phyloP scores from a whole-genome alignment of 805 yeast species.

The Dipodascus albidus region DNA sequence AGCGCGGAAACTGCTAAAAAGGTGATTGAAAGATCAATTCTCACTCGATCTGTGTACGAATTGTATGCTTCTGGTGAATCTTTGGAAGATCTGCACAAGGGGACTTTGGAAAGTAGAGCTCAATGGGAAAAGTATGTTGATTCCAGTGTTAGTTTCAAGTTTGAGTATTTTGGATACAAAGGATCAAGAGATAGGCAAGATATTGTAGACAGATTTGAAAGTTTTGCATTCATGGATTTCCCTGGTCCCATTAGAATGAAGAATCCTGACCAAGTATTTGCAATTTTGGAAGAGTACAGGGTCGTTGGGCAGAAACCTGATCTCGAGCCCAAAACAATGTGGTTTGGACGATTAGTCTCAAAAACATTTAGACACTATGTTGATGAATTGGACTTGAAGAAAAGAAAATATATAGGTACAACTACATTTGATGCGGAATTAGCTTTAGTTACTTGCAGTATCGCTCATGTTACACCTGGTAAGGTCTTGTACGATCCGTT shows the following conservation, averaged over 20 bases:
- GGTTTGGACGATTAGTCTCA: slow-evolving; percentile 70
- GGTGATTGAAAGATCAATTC: slow-evolving; percentile 54
- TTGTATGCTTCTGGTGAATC: slow-evolving; percentile 64
- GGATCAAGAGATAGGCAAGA: slow-evolving; percentile 46
- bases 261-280: slow-evolving; percentile 57
- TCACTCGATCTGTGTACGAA: slow-evolving; percentile 70
- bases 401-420: slow-evolving; percentile 84
- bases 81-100: slow-evolving; percentile 46
- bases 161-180: slow-evolving; percentile 68
- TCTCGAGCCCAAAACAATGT: slow-evolving; percentile 40
- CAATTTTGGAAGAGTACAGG: slow-evolving; percentile 66
- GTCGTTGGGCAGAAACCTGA: slow-evolving; percentile 31
- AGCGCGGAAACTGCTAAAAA: slow-evolving; percentile 56
- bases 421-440: slow-evolving; percentile 95
- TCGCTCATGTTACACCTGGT: slow-evolving; percentile 61
- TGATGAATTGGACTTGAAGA: slow-evolving; percentile 71
- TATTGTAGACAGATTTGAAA: slow-evolving; percentile 54
- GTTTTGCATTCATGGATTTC: slow-evolving; percentile 58
- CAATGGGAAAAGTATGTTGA: slow-evolving; percentile 23
- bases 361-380: slow-evolving; percentile 52
- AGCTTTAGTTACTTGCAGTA: slow-evolving; percentile 75
- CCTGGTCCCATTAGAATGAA: slow-evolving; percentile 73
- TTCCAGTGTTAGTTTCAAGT: slow-evolving; percentile 51
- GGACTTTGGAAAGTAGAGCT: slow-evolving; percentile 28
- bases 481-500: slow-evolving; percentile 84